Base-by-base conservation (phyloP, 2,329 filamentous ascomycete species). In the Epichloe festucae region DNA sequence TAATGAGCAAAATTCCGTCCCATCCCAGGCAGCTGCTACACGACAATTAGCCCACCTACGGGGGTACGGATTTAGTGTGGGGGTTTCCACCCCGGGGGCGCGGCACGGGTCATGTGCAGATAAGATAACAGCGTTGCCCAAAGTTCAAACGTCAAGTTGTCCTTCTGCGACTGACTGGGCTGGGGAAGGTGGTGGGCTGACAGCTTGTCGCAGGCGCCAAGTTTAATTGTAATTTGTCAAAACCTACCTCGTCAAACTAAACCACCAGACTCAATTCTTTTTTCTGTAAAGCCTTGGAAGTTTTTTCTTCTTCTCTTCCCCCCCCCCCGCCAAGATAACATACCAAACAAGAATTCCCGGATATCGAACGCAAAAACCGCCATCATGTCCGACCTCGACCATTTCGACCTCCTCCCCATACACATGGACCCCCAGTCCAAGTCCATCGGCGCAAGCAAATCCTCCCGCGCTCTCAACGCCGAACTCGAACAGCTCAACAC, bases 341-440 rank as follows among this genome's bases (percentile, higher is more conserved):
- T 23, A 23, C 23, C 5, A 23, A 23, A 23, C 5, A 23, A 23
- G 23, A 23, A 23, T 23, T 23, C 23, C 5, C 23, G 23, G 27
- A 27, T 1, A 3, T 8, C 7, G 2, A 27, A 27, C 27, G 27
- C 27, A 8, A 50, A 35, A 35, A 14, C n/a, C 39, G 17, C 46
- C 47, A 53, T 49, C 50, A 79, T 80, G 77, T 72, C 75, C n/a
- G 75, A 81, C 63, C 69, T 75, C 58, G 82, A 86, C 55, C 82
- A 82, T 60, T 97, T 91, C 77, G 87, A 82, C 59, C 81, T 89
- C 61, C 82, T 95, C 64, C 87, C 89, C 39, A 75, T 98, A 50
- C 74, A 80, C 56, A 78, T 97, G 67, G 86, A 96, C 73, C 80
- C 87, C n/a, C 68, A 81, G 58, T 85, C 85, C 63, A 95, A 95